Evolutionary conservation across 768 basidiomycete species (phyloP).

Genomic region (Pholiota microspora): DNA sequence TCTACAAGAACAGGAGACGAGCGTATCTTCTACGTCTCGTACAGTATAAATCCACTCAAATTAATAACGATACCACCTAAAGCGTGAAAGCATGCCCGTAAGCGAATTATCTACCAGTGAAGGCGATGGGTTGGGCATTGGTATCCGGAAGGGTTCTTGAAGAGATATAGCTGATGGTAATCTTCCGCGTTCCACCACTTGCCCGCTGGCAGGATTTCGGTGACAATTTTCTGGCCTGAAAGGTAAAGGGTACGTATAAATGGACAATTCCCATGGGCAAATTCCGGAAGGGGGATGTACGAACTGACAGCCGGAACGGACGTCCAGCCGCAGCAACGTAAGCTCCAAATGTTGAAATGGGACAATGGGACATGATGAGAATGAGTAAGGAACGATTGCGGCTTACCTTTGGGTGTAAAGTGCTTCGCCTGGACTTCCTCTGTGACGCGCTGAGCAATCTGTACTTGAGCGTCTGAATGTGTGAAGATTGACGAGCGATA

Average conservation of each 20-base stretch:
- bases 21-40: too few species aligned
- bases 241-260: neutral
- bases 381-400: neutral
- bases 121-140: constrained; percentile 88
- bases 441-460: constrained; percentile 74
- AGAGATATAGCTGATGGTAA: constrained; percentile 81
- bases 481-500: constrained; percentile 94
- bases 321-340: neutral
- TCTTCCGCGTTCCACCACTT: constrained; percentile 84
- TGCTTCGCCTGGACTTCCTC: constrained; percentile 82
- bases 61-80: neutral
- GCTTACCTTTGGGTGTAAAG: constrained; percentile 61
- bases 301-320: neutral
- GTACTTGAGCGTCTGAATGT: constrained; percentile 66
- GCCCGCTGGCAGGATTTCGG: constrained; percentile 66
- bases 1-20: too few species aligned
- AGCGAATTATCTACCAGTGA: constrained; percentile 59
- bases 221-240: constrained; percentile 62
- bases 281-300: neutral
- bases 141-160: constrained; percentile 86
- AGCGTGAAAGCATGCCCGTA: neutral
- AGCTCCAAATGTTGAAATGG: neutral
- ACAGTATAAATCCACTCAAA: neutral
- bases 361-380: neutral
- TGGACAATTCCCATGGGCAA: neutral